A percentile compares a stretch with the other conserved stretches of the same genome.
Conservation (phyloP, 768 basidiomycete species). For the Agaricus blazei region DNA sequence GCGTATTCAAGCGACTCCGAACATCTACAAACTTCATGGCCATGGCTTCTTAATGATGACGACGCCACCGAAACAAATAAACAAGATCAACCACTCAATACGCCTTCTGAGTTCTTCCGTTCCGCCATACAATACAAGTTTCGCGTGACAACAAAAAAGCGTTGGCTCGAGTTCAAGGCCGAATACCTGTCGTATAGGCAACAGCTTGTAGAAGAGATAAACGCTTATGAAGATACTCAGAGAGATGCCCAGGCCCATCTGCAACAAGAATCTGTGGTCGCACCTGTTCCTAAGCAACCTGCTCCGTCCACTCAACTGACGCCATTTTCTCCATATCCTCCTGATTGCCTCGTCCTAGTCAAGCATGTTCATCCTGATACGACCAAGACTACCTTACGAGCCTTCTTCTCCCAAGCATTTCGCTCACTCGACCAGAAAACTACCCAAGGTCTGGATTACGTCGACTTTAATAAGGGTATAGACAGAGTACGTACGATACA, state of each 20-base stretch:
- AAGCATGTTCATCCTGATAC: slow-evolving; percentile 69
- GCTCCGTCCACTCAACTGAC: slow-evolving; percentile 11
- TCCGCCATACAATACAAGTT: slow-evolving; percentile 59
- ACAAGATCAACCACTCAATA: neutral
- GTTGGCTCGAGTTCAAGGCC: slow-evolving; percentile 60
- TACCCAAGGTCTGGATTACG: slow-evolving; percentile 56
- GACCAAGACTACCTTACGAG: slow-evolving; percentile 75
- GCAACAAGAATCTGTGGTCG: neutral
- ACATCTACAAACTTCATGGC: slow-evolving; percentile 47
- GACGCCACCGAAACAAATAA: neutral
- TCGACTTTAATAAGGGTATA: slow-evolving; percentile 77
- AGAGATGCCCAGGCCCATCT: neutral
- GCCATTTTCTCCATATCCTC: slow-evolving; percentile 45
- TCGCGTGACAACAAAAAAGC: slow-evolving; percentile 46
- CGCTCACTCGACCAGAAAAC: slow-evolving; percentile 7
- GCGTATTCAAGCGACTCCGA: slow-evolving; percentile 31
- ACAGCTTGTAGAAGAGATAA: slow-evolving; percentile 45
- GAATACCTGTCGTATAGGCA: slow-evolving; percentile 67
- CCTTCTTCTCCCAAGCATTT: slow-evolving; percentile 47
- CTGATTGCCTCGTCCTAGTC: slow-evolving; percentile 63
- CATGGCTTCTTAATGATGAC: slow-evolving; percentile 39
- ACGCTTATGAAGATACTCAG: slow-evolving; percentile 23
- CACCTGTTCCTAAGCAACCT: neutral
- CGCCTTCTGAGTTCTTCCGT: neutral
- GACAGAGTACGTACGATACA: slow-evolving; percentile 43